Percentiles rank a stretch among this genome's conserved stretches.
Evolutionary conservation across 345 rosid species (phyloP).

Genomic region (Salix udensis): DNA sequence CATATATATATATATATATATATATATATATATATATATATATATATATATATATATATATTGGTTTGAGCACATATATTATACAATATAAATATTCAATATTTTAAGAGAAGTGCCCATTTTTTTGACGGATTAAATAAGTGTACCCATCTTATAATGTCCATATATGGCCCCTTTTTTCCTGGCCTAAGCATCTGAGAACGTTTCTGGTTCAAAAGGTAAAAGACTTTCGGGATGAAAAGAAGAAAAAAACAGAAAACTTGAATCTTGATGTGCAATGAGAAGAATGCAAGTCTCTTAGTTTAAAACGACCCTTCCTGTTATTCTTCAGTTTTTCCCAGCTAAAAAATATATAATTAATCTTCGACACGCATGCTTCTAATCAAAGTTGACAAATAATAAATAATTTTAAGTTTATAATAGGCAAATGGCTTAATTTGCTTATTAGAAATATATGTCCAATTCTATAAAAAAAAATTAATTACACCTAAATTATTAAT

Average conservation of each 20-base stretch:
- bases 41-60: background rate
- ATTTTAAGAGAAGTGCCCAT: background rate
- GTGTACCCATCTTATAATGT: constrained; percentile 47
- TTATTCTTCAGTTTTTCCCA: background rate
- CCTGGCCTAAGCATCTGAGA: constrained; percentile 2
- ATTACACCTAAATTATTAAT: too few species aligned
- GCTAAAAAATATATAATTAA: too few species aligned
- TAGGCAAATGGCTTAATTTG: too few species aligned
- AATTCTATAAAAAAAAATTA: too few species aligned
- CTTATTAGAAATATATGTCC: too few species aligned
- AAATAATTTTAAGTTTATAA: too few species aligned
- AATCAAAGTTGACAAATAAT: too few species aligned
- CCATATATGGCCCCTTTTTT: constrained; percentile 22
- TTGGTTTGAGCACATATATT: background rate
- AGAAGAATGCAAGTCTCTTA: background rate
- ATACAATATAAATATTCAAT: background rate
- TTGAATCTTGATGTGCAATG: background rate
- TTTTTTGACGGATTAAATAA: constrained; percentile 23
- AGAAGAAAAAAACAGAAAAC: background rate
- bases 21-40: background rate
- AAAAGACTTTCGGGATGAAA: background rate
- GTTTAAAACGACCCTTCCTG: too few species aligned
- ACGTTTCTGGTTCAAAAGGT: constrained; percentile 9
- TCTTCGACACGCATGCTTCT: too few species aligned
- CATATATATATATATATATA: background rate